phyloP scores from a whole-genome alignment of 768 basidiomycete genomes.

The Antrodiella citrinella region DNA sequence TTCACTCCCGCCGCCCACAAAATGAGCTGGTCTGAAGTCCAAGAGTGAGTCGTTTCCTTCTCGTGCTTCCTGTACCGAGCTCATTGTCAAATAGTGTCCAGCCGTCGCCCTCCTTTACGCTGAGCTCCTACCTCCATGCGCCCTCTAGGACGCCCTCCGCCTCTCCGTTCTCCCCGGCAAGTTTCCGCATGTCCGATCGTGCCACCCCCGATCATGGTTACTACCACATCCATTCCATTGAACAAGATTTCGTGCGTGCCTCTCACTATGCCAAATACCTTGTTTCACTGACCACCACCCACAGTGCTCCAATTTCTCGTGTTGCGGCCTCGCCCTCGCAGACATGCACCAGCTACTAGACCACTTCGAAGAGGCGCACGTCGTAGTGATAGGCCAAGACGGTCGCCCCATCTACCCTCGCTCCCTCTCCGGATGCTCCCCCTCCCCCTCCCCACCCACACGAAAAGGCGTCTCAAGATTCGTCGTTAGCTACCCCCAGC shows the following conservation, averaged over 20 bases:
- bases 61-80: not conserved
- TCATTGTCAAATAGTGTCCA: not conserved
- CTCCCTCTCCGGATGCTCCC: conserved; percentile 8
- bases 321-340: conserved; percentile 36
- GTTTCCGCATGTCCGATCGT: not conserved
- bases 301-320: conserved; percentile 38
- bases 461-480: conserved; percentile 10
- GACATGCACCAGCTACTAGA: conserved; percentile 44
- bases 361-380: conserved; percentile 40
- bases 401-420: conserved; percentile 28
- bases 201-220: not conserved
- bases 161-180: not conserved
- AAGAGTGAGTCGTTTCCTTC: not conserved
- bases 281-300: not conserved
- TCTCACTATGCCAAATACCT: not conserved
- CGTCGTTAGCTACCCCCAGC: conserved; percentile 26
- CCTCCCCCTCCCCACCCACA: conserved; percentile 5
- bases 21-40: not conserved
- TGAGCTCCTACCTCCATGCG: not conserved
- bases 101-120: not conserved
- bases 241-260: conserved; percentile 10
- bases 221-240: conserved; percentile 5
- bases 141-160: not conserved
- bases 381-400: conserved; percentile 22
- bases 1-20: too few species aligned